A percentile compares a stretch with the other conserved stretches of the same genome.
phyloP scores from a whole-genome alignment of 2,329 filamentous ascomycete species.

The Tolypocladium sp. region DNA sequence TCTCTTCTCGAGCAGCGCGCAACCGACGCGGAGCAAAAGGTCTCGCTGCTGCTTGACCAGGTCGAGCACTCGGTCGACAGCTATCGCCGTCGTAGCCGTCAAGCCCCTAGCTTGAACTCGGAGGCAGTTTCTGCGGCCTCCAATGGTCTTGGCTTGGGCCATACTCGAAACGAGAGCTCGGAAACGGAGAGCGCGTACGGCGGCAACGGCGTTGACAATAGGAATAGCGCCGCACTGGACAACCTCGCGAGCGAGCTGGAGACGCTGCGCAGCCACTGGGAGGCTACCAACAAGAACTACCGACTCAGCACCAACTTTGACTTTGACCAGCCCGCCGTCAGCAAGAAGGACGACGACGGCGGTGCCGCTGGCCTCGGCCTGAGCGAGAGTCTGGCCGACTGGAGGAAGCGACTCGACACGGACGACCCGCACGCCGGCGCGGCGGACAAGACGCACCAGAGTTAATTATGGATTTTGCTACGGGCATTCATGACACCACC shows the following conservation, averaged over 20 bases:
- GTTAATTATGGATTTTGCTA: conserved; percentile 14
- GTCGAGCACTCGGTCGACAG: conserved; percentile 90
- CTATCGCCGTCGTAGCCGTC: conserved; percentile 72
- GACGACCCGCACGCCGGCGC: conserved; percentile 26
- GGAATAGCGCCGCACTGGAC: conserved; percentile 67
- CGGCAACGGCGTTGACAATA: conserved; percentile 35
- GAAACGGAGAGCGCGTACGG: conserved; percentile 56
- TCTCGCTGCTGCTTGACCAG: conserved; percentile 86
- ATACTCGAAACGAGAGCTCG: conserved; percentile 46
- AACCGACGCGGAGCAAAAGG: conserved; percentile 83
- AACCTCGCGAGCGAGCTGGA: conserved; percentile 89
- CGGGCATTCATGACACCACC: conserved; percentile 18
- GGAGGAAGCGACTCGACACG: conserved; percentile 67
- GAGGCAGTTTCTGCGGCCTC: conserved; percentile 22
- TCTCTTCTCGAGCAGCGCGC: conserved; percentile 71
- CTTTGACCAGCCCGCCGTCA: conserved; percentile 48
- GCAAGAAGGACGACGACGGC: conserved; percentile 37
- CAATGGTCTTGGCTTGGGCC: conserved; percentile 29
- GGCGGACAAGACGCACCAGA: conserved; percentile 17
- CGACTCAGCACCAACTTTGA: conserved; percentile 84
- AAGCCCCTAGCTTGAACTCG: conserved; percentile 42
- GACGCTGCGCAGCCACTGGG: conserved; percentile 83
- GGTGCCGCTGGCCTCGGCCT: conserved; percentile 34
- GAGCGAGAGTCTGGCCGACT: conserved; percentile 67
- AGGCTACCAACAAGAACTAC: conserved; percentile 92